These are phyloP conservation scores for Boletellus deceptivus DNA, from an alignment of 1,284 basidiomycete species.

Conservation along the genomic window DNA sequence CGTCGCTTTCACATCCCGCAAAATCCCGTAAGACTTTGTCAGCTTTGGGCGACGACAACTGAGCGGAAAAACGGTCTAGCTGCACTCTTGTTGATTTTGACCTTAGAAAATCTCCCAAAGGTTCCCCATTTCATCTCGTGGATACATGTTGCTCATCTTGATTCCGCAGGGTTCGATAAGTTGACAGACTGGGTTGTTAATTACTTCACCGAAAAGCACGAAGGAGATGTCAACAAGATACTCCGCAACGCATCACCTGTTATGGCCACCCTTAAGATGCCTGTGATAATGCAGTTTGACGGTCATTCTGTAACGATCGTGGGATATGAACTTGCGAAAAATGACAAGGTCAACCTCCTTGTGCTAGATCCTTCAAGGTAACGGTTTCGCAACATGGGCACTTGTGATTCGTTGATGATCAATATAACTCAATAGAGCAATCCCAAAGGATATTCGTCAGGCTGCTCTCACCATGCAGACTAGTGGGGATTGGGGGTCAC, in stretches of 20 bases:
- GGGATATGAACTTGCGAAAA: conserved; percentile 69
- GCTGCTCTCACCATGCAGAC: conserved; percentile 30
- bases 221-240: conserved; percentile 45
- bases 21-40: conserved; percentile 65
- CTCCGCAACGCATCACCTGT: conserved; percentile 51
- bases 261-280: conserved; percentile 61
- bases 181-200: conserved; percentile 65
- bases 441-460: conserved; percentile 29
- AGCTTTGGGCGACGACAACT: background rate
- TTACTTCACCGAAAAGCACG: conserved; percentile 53
- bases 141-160: background rate
- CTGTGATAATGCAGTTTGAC: conserved; percentile 75
- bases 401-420: conserved; percentile 4
- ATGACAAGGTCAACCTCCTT: conserved; percentile 61
- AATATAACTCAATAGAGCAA: conserved; percentile 18
- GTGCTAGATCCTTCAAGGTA: conserved; percentile 79
- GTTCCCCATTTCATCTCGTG: conserved; percentile 27
- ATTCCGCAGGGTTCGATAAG: conserved; percentile 30
- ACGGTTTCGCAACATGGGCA: background rate
- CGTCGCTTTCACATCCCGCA: conserved; percentile 67
- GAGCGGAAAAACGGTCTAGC: conserved; percentile 35
- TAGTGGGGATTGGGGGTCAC: conserved; percentile 1
- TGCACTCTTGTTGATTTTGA: conserved; percentile 65
- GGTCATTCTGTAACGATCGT: conserved; percentile 86
- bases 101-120: conserved; percentile 37